phyloP scores from a whole-genome alignment of 768 basidiomycete genomes.

The Mycena olivaceomarginata region DNA sequence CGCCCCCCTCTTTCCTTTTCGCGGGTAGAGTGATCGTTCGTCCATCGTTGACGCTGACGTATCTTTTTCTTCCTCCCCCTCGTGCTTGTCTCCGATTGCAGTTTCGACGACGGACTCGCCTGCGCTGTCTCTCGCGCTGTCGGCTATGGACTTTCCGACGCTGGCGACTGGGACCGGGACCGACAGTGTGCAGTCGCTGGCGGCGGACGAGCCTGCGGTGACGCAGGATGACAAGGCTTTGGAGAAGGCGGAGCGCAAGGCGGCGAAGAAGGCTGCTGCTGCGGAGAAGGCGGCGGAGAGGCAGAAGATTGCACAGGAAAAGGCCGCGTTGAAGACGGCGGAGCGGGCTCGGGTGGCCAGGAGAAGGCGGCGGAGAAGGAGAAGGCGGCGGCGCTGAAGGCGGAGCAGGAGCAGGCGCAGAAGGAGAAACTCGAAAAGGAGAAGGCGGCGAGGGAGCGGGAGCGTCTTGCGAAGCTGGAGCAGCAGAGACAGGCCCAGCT shows the following conservation, averaged over 20 bases:
- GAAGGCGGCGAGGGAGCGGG: constrained; percentile 63
- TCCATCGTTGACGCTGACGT: constrained; percentile 73
- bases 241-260: constrained; percentile 77
- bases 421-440: constrained; percentile 61
- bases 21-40: constrained; percentile 64
- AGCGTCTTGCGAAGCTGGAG: constrained; percentile 55
- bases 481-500: constrained; percentile 56
- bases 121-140: constrained; percentile 74
- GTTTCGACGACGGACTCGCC: constrained; percentile 65
- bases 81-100: constrained; percentile 60
- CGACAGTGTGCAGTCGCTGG: constrained; percentile 51
- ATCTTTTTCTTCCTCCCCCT: constrained; percentile 54
- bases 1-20: constrained; percentile 55
- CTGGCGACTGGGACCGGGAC: constrained; percentile 61
- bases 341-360: constrained; percentile 73
- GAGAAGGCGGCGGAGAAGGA: constrained; percentile 72
- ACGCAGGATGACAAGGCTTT: constrained; percentile 63
- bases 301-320: constrained; percentile 74
- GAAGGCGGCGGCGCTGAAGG: constrained; percentile 50
- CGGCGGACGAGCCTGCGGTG: constrained; percentile 54
- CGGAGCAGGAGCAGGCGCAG: constrained; percentile 55
- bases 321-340: constrained; percentile 70
- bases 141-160: constrained; percentile 87
- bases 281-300: constrained; percentile 79
- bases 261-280: constrained; percentile 79